A percentile compares a stretch with the other conserved stretches of the same genome.
These are phyloP conservation scores for Pythium plurisporium DNA, from an alignment of 352 stramenopile genomes.

Conservation along the genomic window DNA sequence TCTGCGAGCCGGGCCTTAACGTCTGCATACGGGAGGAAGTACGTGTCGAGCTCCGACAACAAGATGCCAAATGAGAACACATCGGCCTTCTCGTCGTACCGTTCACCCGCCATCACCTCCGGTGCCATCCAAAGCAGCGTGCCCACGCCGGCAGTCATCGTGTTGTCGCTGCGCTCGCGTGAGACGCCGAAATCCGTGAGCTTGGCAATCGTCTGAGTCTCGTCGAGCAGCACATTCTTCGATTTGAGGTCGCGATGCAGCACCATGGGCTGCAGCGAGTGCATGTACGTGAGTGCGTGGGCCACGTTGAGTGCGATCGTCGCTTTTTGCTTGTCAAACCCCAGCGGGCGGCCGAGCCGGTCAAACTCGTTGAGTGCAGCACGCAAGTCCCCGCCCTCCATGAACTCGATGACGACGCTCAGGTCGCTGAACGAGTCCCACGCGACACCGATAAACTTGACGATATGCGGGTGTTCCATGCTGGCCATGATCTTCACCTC, in stretches of 20 bases:
- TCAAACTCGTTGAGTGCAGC: conserved; percentile 20
- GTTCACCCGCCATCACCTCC: conserved; percentile 33
- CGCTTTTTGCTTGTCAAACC: conserved; percentile 29
- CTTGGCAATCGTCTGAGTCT: conserved; percentile 34
- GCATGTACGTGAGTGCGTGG: conserved; percentile 44
- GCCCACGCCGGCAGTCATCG: conserved; percentile 22
- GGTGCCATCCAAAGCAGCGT: conserved; percentile 23
- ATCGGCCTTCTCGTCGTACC: conserved; percentile 41
- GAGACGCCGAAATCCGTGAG: conserved; percentile 51
- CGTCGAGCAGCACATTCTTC: conserved; percentile 24
- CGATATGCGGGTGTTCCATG: conserved; percentile 33
- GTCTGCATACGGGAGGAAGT: conserved; percentile 22
- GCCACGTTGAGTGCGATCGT: conserved; percentile 40
- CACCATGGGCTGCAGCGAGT: conserved; percentile 30
- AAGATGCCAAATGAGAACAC: conserved; percentile 55
- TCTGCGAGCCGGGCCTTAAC: conserved; percentile 2
- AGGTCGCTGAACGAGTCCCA: conserved; percentile 32
- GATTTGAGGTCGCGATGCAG: conserved; percentile 40
- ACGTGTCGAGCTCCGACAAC: conserved; percentile 46
- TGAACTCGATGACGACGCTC: conserved; percentile 31
- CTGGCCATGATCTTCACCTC: conserved; percentile 24
- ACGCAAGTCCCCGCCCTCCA: conserved; percentile 36
- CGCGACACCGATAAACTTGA: conserved; percentile 34
- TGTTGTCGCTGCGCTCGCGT: conserved; percentile 8
- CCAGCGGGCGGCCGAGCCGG: no score